Base-by-base conservation (phyloP, 768 basidiomycete species). In the Calocybe gangraenosa region DNA sequence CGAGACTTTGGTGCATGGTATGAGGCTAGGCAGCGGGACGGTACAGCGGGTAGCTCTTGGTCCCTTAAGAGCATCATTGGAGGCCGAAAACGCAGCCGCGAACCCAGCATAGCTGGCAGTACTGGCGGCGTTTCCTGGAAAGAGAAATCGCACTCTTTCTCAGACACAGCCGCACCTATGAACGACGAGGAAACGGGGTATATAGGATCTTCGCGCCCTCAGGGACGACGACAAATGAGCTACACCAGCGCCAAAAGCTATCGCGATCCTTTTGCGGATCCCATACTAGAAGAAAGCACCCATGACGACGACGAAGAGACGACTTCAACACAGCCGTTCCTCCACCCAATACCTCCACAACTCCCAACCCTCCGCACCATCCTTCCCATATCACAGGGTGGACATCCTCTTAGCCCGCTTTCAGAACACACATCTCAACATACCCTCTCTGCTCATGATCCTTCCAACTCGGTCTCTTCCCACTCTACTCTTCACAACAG, bases 111-210 rank as follows among this genome's bases (percentile, higher is more conserved):
- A 20, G 46, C 52, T 6, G 66, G 66, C 40, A 53, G 54, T 14
- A 51, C 57, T 25, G 56, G 58, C 5, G 58, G 41, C 30, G 57
- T 62, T 14, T 65, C 65, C 8, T 68, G 67, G 64, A 58, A 60
- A 46, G 75, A 78, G 55, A 76, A 76, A 58, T 61, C 65, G 14
- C 75, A 80, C 53, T 71, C 76, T 14, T 79, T 78, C 54, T 62
- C 69, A 14, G 75, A 81, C 41, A 68, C 68, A 23, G 59, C 65
- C 10, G 63, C 65, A 5, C 55, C 73, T 8, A 59, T 69, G 49
- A 52, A 58, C 20, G 69, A 67, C 17, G 68, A 64, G 41, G 65
- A 66, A 13, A 59, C 52, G 13, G 61, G 55, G 1, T 53, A 62
- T 43, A 52, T 46, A 21, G 42, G 51, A 19, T 51, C 44, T 43